Percentiles rank a stretch among this genome's conserved stretches.
These are phyloP conservation scores for Antitrichia curtipendula DNA, from an alignment of 225 moss, liverwort and hornwort species.

Conservation along the genomic window DNA sequence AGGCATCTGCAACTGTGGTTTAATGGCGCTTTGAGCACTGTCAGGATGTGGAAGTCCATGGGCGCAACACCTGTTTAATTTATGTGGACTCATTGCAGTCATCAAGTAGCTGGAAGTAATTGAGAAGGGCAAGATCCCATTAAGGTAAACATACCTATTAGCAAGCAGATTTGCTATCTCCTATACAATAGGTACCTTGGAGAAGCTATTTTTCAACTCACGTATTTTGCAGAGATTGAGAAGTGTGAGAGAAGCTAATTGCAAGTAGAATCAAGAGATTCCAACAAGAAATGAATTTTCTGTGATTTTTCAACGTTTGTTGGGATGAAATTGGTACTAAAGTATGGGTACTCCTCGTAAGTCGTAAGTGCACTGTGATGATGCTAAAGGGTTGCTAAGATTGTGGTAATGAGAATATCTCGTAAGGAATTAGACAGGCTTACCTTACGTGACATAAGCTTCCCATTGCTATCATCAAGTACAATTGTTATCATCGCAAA, in stretches of 20 bases:
- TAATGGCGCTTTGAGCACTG: background rate
- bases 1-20: background rate
- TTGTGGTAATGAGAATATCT: background rate
- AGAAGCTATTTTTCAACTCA: background rate
- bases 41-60: too few relatives aligned
- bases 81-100: background rate
- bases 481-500: background rate
- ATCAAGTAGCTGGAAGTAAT: background rate
- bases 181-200: too few relatives aligned
- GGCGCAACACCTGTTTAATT: too few relatives aligned
- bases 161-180: background rate
- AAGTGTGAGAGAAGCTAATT: background rate
- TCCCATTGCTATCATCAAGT: too few relatives aligned
- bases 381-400: background rate
- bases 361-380: background rate
- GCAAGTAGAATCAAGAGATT: background rate
- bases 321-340: background rate
- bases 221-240: background rate
- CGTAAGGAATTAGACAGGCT: accelerated
- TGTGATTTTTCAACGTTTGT: background rate
- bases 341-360: too few relatives aligned
- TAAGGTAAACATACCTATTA: background rate
- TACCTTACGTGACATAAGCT: too few relatives aligned
- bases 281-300: background rate
- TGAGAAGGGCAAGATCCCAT: background rate